Percentiles rank a stretch among this genome's conserved stretches.
Evolutionary conservation across 345 rosid species (phyloP).

Genomic region (Eucalyptus virginea): DNA sequence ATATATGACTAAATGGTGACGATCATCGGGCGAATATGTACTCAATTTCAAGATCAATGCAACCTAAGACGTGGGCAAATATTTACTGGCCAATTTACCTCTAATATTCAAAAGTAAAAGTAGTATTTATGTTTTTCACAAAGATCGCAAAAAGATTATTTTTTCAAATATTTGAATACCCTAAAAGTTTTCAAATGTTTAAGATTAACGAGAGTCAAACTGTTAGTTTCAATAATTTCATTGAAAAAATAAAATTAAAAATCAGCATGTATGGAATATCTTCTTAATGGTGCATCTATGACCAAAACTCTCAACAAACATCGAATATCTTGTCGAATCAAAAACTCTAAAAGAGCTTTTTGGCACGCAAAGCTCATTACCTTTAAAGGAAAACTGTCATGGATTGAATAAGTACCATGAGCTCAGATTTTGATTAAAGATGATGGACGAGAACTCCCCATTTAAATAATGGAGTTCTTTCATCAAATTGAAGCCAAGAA

Average conservation of each 20-base stretch:
- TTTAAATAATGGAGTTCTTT: not conserved
- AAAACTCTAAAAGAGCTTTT: not conserved
- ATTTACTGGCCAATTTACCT: not conserved
- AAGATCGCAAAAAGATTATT: not conserved
- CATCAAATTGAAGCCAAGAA: not conserved
- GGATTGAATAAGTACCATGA: not conserved
- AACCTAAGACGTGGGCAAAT: not conserved
- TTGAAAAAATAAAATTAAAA: too few relatives aligned
- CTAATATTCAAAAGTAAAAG: not conserved
- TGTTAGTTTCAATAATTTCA: too few relatives aligned
- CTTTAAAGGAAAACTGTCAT: not conserved
- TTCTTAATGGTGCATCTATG: too few relatives aligned
- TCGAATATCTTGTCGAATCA: too few relatives aligned
- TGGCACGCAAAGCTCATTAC: not conserved
- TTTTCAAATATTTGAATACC: not conserved
- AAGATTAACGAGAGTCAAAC: not conserved
- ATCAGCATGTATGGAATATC: too few relatives aligned
- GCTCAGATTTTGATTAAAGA: not conserved
- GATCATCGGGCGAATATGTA: not conserved
- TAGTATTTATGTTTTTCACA: not conserved
- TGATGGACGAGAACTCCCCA: not conserved
- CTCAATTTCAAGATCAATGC: not conserved
- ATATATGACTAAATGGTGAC: not conserved
- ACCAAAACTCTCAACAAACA: too few relatives aligned
- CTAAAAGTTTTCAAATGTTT: not conserved